Base-by-base conservation (phyloP, 1,284 basidiomycete genomes). In the Trametes hirsuta region DNA sequence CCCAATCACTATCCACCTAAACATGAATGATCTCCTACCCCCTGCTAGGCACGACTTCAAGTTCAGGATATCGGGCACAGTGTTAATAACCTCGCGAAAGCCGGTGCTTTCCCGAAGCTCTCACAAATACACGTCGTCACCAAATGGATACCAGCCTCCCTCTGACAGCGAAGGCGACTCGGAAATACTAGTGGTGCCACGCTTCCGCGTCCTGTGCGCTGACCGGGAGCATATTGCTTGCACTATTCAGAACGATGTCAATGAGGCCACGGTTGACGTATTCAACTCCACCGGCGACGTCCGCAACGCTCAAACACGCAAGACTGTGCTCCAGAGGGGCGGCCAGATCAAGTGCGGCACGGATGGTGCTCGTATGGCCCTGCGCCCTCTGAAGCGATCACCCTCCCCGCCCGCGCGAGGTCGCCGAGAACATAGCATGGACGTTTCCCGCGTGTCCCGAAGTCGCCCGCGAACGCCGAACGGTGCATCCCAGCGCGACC, bases 11-110 rank as follows among this genome's bases (percentile, higher is more conserved):
- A 73, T 93, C 4, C 90, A 91, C 69, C 67, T 93, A 56, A 90
- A 92, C 67, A 88, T 92, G 79, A 90, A 90, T 67, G 88, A 91
- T 45, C 76, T 92, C 14, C 75, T 84, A n/a, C 81, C 84, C 1
- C 83, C 87, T 3, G 74, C 81, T 34, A 87, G 84, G 71, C 86
- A 84, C 59, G 71, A 77, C 6, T 86, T 92, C 68, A 81, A 80
- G 3, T 89, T 92, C 70, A 81, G 75, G 12, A 82, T 93, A 41
- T 78, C 80, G 3, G 90, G 90, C 4, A 85, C 80, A 3, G 77
- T 92, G 41, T 73, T 91, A 5, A 73, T 93, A 35, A 79, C 78
- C 3, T 79, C 87, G 22, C 80, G 81, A 46, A 64, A 58, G 25
- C 59, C 69, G 37, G 46, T 57, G 39, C 66, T 71, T 34, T 66